Conservation (phyloP, 2,329 filamentous ascomycete species). For the Lasiodiplodia citricola region DNA sequence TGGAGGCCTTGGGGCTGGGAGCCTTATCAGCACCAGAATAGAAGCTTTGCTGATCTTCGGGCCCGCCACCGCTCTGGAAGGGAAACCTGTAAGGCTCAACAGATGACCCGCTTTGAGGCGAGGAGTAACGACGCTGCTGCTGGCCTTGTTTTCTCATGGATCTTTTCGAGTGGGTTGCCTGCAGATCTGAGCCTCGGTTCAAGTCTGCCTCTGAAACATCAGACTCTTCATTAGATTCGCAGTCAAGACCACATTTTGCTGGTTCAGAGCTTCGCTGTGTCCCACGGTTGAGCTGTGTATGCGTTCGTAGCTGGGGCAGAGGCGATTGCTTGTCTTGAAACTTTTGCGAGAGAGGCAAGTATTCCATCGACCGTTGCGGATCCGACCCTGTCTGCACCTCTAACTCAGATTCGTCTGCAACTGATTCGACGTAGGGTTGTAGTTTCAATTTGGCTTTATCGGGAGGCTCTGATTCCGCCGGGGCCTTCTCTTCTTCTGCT, state of each 20-base stretch:
- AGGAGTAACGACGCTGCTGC: neutral
- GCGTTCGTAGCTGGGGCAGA: neutral
- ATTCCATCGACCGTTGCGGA: neutral
- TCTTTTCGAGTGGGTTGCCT: neutral
- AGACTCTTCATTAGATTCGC: neutral
- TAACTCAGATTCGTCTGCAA: neutral
- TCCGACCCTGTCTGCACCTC: neutral
- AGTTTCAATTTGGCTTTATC: neutral
- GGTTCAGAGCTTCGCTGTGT: neutral
- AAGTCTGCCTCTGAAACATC: neutral
- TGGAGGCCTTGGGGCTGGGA: conserved; percentile 2
- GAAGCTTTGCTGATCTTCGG: conserved; percentile 15
- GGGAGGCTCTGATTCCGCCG: neutral
- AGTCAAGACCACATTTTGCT: neutral
- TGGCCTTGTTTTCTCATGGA: too few species aligned
- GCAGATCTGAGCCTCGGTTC: neutral
- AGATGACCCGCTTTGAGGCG: neutral
- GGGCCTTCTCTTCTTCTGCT: neutral
- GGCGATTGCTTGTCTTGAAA: neutral
- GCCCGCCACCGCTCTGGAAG: neutral
- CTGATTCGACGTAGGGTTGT: neutral
- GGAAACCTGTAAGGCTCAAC: conserved; percentile 1
- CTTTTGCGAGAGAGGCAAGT: neutral
- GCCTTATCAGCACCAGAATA: neutral
- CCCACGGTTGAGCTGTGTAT: neutral